phyloP scores from a whole-genome alignment of 345 rosid species.

The Salix viminalis region DNA sequence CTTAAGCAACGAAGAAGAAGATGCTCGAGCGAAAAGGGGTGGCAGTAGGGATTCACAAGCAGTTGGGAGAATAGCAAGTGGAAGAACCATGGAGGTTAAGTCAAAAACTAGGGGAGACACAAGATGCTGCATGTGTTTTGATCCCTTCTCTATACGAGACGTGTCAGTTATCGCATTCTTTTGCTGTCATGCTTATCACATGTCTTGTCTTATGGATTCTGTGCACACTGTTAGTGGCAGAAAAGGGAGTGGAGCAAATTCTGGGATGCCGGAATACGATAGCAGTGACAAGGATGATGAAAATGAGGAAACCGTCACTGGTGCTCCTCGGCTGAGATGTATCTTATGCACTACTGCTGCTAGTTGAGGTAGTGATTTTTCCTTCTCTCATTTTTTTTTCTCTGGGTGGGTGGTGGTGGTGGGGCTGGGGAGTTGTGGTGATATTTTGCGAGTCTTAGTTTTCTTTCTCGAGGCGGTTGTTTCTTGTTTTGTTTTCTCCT shows the following conservation, averaged over 20 bases:
- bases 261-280: constrained; percentile 36
- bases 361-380: constrained; percentile 33
- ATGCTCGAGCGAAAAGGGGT: constrained; percentile 54
- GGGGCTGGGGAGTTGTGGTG: too few relatives aligned
- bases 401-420: neutral
- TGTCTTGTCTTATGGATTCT: constrained; percentile 74
- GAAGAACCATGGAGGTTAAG: constrained; percentile 64
- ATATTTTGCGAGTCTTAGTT: neutral
- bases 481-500: neutral
- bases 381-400: neutral
- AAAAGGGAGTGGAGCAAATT: constrained; percentile 29
- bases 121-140: constrained; percentile 95
- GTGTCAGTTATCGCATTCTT: constrained; percentile 76
- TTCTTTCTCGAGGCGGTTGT: neutral
- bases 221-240: constrained; percentile 46
- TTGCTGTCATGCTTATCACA: constrained; percentile 95
- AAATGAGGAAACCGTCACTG: constrained; percentile 34
- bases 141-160: constrained; percentile 72
- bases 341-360: constrained; percentile 97
- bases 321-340: constrained; percentile 63
- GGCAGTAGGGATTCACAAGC: constrained; percentile 41
- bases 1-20: constrained; percentile 65
- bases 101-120: constrained; percentile 83
- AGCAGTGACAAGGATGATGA: constrained; percentile 44
- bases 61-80: constrained; percentile 35